These are phyloP conservation scores for Lentinula sp. DNA, from an alignment of 768 basidiomycete genomes.

Conservation along the genomic window DNA sequence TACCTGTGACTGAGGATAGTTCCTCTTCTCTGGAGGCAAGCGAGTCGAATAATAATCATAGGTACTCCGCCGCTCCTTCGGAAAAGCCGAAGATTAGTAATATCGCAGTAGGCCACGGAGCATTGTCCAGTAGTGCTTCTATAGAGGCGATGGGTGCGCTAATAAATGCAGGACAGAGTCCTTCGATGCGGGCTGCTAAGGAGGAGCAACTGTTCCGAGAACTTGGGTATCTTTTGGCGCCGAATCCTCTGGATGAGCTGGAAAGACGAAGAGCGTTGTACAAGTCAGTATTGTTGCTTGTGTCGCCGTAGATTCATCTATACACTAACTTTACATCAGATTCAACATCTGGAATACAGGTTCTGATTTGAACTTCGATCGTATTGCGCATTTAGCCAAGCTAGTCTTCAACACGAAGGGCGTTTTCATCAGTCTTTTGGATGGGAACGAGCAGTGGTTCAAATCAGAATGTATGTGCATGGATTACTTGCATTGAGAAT, in stretches of 20 bases:
- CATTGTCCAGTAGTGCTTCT: not conserved
- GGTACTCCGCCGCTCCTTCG: not conserved
- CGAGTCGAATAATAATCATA: not conserved
- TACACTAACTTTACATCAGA: constrained; percentile 26
- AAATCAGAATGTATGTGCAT: constrained; percentile 74
- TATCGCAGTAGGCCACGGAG: not conserved
- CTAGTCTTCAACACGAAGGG: constrained; percentile 89
- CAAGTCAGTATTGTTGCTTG: constrained; percentile 42
- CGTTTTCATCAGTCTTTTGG: constrained; percentile 78
- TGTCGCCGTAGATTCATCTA: not conserved
- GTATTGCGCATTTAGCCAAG: constrained; percentile 89
- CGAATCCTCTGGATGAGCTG: constrained; percentile 78
- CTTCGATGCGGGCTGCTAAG: constrained; percentile 45
- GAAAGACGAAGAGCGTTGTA: constrained; percentile 81
- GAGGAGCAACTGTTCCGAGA: constrained; percentile 65
- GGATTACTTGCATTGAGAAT: not conserved
- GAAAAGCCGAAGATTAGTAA: not conserved
- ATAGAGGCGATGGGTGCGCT: not conserved
- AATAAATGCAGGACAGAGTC: not conserved
- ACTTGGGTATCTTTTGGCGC: constrained; percentile 69
- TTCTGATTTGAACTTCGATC: constrained; percentile 85
- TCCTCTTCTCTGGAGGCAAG: not conserved
- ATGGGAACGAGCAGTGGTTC: constrained; percentile 82
- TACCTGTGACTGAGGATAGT: not conserved
- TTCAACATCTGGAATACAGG: constrained; percentile 89